Conservation (phyloP, 768 basidiomycete species). For the Pilatotrama ljubarskyi region DNA sequence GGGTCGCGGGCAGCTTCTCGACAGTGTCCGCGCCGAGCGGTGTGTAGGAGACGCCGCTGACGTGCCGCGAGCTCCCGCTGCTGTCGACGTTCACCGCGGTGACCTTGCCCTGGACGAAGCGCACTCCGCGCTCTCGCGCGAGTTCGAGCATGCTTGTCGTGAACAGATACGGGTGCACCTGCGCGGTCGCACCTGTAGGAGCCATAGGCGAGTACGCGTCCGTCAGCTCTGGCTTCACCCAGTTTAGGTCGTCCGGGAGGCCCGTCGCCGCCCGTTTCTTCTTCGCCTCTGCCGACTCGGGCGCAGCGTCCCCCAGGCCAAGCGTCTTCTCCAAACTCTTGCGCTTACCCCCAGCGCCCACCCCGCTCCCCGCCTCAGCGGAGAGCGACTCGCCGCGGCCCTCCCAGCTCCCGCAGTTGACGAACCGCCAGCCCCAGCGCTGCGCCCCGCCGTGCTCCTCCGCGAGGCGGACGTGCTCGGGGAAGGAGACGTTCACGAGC, state of each 20-base stretch:
- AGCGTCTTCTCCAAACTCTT: constrained; percentile 59
- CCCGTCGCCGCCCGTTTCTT: constrained; percentile 18
- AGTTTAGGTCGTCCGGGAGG: constrained; percentile 36
- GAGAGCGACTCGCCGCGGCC: constrained; percentile 48
- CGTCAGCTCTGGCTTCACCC: constrained; percentile 51
- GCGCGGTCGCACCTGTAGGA: constrained; percentile 58
- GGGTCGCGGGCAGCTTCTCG: constrained; percentile 54
- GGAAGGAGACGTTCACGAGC: constrained; percentile 68
- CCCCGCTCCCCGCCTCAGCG: constrained; percentile 25
- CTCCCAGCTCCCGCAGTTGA: constrained; percentile 72
- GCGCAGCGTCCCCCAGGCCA: constrained; percentile 37
- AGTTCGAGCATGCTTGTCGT: constrained; percentile 71
- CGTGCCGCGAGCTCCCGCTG: constrained; percentile 30
- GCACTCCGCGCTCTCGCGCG: constrained; percentile 54
- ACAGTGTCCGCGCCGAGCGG: constrained; percentile 27
- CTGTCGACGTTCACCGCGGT: constrained; percentile 45
- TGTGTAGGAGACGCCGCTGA: constrained; percentile 48
- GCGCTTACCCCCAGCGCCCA: constrained; percentile 33
- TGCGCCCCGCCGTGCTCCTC: constrained; percentile 63
- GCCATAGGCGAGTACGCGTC: constrained; percentile 64
- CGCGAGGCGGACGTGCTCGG: constrained; percentile 74
- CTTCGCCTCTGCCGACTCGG: neutral
- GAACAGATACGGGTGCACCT: constrained; percentile 76
- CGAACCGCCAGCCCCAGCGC: constrained; percentile 83
- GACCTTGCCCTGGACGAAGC: constrained; percentile 48